Conservation (phyloP, 768 basidiomycete genomes). For the Rossbeevera mucosa region DNA sequence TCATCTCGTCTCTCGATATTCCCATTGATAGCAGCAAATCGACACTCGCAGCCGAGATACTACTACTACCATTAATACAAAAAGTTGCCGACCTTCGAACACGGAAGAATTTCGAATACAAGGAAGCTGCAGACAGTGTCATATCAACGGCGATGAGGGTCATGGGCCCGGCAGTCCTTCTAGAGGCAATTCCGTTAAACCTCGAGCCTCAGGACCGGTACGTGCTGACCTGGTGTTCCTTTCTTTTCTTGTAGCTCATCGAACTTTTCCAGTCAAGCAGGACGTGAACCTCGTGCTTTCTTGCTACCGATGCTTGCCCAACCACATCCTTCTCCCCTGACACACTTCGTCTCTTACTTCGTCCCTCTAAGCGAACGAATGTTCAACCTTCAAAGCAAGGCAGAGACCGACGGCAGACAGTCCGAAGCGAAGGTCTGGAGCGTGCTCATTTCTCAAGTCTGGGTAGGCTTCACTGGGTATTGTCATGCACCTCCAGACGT, state of each 20-base stretch:
- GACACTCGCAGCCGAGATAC: conserved; percentile 59
- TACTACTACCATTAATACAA: conserved; percentile 65
- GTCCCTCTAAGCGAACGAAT: conserved; percentile 91
- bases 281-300: conserved; percentile 83
- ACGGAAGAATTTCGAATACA: conserved; percentile 83
- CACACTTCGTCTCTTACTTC: conserved; percentile 86
- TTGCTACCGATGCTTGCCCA: conserved; percentile 83
- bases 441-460: conserved; percentile 88
- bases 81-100: conserved; percentile 70
- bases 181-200: conserved; percentile 77
- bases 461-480: conserved; percentile 89
- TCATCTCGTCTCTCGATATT: conserved; percentile 59
- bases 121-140: conserved; percentile 78
- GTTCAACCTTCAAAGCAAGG: conserved; percentile 82
- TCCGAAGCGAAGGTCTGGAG: conserved; percentile 95
- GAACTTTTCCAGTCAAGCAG: conserved; percentile 48
- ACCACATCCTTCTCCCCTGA: conserved; percentile 73
- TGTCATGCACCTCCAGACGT: conserved; percentile 79
- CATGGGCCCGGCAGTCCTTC: conserved; percentile 77
- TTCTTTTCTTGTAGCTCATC: background rate
- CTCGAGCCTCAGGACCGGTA: conserved; percentile 78
- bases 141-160: conserved; percentile 79
- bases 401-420: conserved; percentile 64
- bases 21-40: conserved; percentile 38
- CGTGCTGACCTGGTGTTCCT: conserved; percentile 22